Evolutionary conservation across 176 grass and related monocot species (phyloP), one percentile per base, ranked within the genome.

Genomic region (Saccharum spontaneum): DNA sequence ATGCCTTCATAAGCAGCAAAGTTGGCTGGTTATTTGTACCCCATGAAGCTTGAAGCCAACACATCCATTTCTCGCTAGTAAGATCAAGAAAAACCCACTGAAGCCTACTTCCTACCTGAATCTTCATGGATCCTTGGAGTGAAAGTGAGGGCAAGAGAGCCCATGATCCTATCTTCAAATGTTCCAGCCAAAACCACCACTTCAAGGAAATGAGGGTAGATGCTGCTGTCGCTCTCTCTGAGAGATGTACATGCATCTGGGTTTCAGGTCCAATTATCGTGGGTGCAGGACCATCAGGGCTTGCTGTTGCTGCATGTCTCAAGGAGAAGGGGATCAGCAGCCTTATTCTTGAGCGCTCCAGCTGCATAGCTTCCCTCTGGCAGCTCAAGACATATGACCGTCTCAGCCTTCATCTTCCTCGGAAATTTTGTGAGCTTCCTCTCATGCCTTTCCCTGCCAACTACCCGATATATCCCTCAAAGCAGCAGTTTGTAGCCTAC

Each of bases 361-460:
- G 86, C 83, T 91, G 91, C 90, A 90, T 99, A 86, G 97, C 97
- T 64, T 90, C 97, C 0, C 88, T 99, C 15, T 99, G 97, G 97
- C 91, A 97, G 71, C 90, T 82, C 64, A 96, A 84, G 79, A 99
- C 91, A 44, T 99, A 99, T 43, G 91, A 99, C 59, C 92, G 97
- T 67, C 97, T 99, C 52, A 94, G 91, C 61, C 94, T 99, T 67
- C 97, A 99, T 87, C 94, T 99, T 73, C 97, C 97, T 17, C 92
- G 92, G 90, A 89, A 89, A 68, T 99, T 92, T 83, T 99, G 97
- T 88, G 91, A 99, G 88, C 97, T 99, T 76, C 97, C 97, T 26
- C 90, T 97, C 39, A 84, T 94, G 86, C 90, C 97, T 71, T 94
- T 99, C 79, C 97, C 97, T 48, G 63, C 77, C 2, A 31, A 84